These are phyloP conservation scores for Protomyces gravidus DNA, from an alignment of 1,139 yeast species.

Conservation along the genomic window DNA sequence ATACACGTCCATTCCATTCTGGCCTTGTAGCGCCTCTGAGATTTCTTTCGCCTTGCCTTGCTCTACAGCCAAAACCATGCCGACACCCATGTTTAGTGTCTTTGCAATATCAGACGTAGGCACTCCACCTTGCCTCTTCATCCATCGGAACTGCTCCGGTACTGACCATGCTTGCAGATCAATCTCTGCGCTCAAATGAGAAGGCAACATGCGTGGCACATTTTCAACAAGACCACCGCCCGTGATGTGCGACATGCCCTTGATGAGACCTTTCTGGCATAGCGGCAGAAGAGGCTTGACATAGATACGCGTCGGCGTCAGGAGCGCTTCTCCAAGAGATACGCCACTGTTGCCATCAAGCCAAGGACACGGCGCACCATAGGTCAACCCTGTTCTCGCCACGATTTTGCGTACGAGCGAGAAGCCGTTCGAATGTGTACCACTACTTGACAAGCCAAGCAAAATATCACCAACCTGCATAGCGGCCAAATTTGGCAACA, in stretches of 20 bases:
- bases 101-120: constrained; percentile 79
- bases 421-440: constrained; percentile 94
- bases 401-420: constrained; percentile 93
- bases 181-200: constrained; percentile 68
- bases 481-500: constrained; percentile 63
- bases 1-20: constrained; percentile 67
- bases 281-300: constrained; percentile 83
- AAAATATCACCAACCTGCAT: constrained; percentile 78
- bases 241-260: constrained; percentile 94
- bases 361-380: constrained; percentile 84
- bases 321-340: constrained; percentile 78
- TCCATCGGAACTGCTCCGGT: constrained; percentile 88
- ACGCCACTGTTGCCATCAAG: constrained; percentile 46
- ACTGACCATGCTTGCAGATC: constrained; percentile 79
- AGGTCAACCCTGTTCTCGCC: constrained; percentile 64
- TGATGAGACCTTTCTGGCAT: constrained; percentile 59
- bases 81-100: constrained; percentile 94
- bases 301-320: constrained; percentile 88
- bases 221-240: constrained; percentile 98
- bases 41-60: constrained; percentile 58
- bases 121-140: constrained; percentile 84
- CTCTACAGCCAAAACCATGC: constrained; percentile 84
- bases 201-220: constrained; percentile 90
- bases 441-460: constrained; percentile 83
- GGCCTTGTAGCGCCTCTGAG: constrained; percentile 51